phyloP scores from a whole-genome alignment of 495 filamentous ascomycete genomes.

The Xanthoparmelia taractica region DNA sequence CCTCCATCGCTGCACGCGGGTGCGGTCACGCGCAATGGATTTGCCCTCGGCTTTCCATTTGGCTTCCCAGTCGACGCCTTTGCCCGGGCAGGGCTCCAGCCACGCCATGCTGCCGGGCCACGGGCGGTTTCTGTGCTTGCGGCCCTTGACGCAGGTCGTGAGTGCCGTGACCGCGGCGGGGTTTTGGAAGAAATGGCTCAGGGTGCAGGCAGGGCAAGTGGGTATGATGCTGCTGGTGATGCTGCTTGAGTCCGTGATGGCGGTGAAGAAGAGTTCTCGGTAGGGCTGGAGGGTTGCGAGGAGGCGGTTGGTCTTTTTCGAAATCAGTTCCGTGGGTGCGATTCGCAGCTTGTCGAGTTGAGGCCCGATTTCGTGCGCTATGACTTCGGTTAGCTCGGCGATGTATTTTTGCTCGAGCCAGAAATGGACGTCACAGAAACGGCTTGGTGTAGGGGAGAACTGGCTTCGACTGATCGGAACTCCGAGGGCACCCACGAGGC shows the following conservation, averaged over 20 bases:
- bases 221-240: neutral
- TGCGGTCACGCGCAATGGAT: neutral
- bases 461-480: neutral
- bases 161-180: neutral
- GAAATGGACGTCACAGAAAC: conserved; percentile 5
- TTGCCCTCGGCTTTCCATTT: neutral
- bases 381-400: neutral
- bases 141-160: neutral
- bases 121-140: neutral
- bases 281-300: conserved; percentile 2
- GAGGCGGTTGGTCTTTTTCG: neutral
- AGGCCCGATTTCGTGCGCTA: conserved; percentile 9
- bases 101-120: conserved; percentile 6
- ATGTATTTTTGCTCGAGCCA: conserved; percentile 7
- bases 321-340: neutral
- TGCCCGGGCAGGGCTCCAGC: conserved; percentile 12
- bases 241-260: neutral
- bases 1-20: neutral
- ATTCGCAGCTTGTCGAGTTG: conserved; percentile 2
- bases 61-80: neutral
- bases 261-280: neutral
- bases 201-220: conserved; percentile 9
- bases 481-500: neutral
- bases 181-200: conserved; percentile 2
- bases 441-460: neutral